Evolutionary conservation across 2,329 filamentous ascomycete genomes (phyloP).

Genomic region (Botrytis pseudocinerea): DNA sequence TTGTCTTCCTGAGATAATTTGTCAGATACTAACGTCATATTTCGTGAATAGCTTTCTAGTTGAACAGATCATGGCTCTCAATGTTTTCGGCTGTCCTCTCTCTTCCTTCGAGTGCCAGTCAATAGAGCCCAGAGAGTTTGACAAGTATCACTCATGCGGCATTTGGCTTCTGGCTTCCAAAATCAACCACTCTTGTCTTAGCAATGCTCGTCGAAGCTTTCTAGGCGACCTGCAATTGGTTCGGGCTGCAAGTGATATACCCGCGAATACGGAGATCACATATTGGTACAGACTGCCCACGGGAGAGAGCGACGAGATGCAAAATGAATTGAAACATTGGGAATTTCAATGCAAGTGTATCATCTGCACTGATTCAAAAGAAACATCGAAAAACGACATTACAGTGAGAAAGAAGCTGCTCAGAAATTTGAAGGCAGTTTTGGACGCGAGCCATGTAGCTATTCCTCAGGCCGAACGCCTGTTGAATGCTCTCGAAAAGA

Average conservation of each 20-base stretch:
- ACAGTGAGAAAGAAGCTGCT: conserved; percentile 22
- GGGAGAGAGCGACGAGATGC: conserved; percentile 19
- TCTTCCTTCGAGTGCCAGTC: conserved; percentile 21
- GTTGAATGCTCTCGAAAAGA: conserved; percentile 21
- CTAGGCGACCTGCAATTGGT: conserved; percentile 29
- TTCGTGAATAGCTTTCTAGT: conserved; percentile 22
- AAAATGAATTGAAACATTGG: conserved; percentile 23
- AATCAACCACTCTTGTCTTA: conserved; percentile 33
- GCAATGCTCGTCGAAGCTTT: conserved; percentile 29
- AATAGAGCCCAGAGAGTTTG: background rate
- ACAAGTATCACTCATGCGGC: conserved; percentile 26
- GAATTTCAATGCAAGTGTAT: conserved; percentile 27
- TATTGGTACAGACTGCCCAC: conserved; percentile 25
- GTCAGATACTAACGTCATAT: conserved; percentile 1
- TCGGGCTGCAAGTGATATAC: conserved; percentile 26
- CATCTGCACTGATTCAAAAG: conserved; percentile 25
- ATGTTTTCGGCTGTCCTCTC: conserved; percentile 27
- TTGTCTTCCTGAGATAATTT: background rate
- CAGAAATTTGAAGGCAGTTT: conserved; percentile 18
- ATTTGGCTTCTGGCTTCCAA: conserved; percentile 29
- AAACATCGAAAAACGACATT: background rate
- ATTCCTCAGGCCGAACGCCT: conserved; percentile 21
- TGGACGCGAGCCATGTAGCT: conserved; percentile 20
- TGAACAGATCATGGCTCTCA: conserved; percentile 24
- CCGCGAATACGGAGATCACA: conserved; percentile 26